A percentile compares a stretch with the other conserved stretches of the same genome.
These are phyloP conservation scores for Candida corydali DNA, from an alignment of 805 yeast genomes.

Conservation along the genomic window DNA sequence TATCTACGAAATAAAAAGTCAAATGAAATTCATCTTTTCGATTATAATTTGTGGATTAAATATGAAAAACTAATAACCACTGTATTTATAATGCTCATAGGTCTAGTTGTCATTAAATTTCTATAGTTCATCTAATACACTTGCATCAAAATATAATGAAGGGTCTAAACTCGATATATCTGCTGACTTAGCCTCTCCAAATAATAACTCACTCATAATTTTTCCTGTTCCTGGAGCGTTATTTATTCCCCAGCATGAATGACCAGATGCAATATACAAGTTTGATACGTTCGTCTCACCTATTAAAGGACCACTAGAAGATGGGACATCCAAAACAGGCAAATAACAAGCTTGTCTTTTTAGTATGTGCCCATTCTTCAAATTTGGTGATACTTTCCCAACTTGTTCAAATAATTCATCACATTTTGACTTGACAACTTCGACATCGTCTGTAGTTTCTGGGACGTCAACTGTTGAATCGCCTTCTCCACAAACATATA, in stretches of 20 bases:
- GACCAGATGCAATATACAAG: constrained; percentile 83
- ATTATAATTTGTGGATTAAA: constrained; percentile 44
- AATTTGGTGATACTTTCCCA: constrained; percentile 64
- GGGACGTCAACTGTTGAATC: constrained; percentile 88
- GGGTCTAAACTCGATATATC: constrained; percentile 84
- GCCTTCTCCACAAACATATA: constrained; percentile 96
- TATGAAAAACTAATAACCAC: constrained; percentile 46
- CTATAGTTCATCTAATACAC: constrained; percentile 21
- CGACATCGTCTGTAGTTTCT: constrained; percentile 90
- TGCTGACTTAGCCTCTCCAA: constrained; percentile 76
- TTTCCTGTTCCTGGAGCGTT: constrained; percentile 98
- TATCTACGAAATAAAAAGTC: constrained; percentile 26
- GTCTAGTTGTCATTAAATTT: constrained; percentile 8
- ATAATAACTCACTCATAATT: constrained; percentile 76
- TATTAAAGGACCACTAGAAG: constrained; percentile 86
- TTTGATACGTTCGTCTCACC: constrained; percentile 89
- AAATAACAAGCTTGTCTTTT: constrained; percentile 92
- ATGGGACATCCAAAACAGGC: constrained; percentile 91
- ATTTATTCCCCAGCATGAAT: constrained; percentile 98
- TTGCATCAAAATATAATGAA: constrained; percentile 78
- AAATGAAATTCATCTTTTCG: constrained; percentile 38
- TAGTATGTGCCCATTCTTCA: constrained; percentile 69
- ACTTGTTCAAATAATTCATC: constrained; percentile 82
- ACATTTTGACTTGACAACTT: constrained; percentile 81
- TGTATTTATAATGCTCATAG: constrained; percentile 23